Base-by-base conservation (phyloP, 208 protist genomes). In the Phytomonas sp. region DNA sequence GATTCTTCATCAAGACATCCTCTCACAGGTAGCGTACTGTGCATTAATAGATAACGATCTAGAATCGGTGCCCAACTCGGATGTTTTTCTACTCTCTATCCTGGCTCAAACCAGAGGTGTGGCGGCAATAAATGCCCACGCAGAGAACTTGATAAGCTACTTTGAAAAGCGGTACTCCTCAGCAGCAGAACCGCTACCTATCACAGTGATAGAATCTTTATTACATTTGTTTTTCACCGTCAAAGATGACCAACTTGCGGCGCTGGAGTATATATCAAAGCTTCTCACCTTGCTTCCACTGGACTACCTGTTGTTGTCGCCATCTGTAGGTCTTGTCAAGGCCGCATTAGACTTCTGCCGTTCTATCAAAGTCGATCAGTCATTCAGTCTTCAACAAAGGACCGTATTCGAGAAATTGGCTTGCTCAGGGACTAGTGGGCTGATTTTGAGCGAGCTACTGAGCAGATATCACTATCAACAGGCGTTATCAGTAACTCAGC, bases 1-100 rank as follows among this genome's bases (percentile, higher is more conserved):
- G 29, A 74, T 68, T 30, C 52, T 12, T 7, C 72, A 83, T 29
- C 75, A 79, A 61, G 67, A 73, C 29, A 69, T 76, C 31, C 33
- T 79, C 8, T 12, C 66, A 32, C 61, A 79, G 29, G 30, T 71
- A 19, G 64, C 69, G 19, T 69, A 75, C 66, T 40, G 60, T 29
- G 60, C 70, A 31, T 67, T 83, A 5, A 65, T 67, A 26, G 63
- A 30, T n/a, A 31, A 61, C 4, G 52, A 61, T 31, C 29, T 37
- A 14, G 61, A 32, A 6, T 67, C 75, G 3, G 61, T 29, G 37
- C 12, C 42, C 2, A 14, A 52, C 19, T 56, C 45, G 16, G 7
- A 56, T 56, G 69, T 19, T 23, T 56, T 26, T 6, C 23, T 56
- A 26, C 45, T 56, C 16, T 56, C 19, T 26, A 56, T 56, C 45